Conservation (phyloP, 2,329 filamentous ascomycete species). For the Fusarium piperis region DNA sequence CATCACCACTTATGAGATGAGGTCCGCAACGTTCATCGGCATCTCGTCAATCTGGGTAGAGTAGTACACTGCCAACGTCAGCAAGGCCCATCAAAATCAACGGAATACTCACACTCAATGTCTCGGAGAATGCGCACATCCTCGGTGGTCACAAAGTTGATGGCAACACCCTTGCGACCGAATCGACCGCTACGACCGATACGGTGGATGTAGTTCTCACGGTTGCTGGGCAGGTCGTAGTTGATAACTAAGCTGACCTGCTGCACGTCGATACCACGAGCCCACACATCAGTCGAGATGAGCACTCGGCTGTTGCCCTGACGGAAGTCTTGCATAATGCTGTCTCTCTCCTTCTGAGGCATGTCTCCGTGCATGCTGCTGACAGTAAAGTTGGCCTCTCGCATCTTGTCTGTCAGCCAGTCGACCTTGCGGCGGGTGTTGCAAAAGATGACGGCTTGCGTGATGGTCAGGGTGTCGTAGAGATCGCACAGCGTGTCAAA, state of each 20-base stretch:
- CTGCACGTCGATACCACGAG: conserved; percentile 97
- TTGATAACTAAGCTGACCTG: conserved; percentile 99
- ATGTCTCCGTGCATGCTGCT: conserved; percentile 99
- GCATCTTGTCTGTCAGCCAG: conserved; percentile 99
- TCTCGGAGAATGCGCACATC: conserved; percentile 97
- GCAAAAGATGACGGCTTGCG: conserved; percentile 99
- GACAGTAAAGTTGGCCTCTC: conserved; percentile 97
- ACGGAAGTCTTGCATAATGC: conserved; percentile 99
- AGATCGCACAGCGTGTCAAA: conserved; percentile 98
- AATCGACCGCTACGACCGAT: conserved; percentile 97
- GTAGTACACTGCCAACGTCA: conserved; percentile 77
- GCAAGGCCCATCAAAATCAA: conserved; percentile 19
- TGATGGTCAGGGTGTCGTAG: conserved; percentile 98
- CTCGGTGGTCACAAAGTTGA: conserved; percentile 99
- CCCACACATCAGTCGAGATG: conserved; percentile 98
- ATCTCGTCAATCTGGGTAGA: conserved; percentile 98
- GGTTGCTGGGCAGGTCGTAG: conserved; percentile 97
- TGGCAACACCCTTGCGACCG: conserved; percentile 97
- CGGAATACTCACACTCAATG: conserved; percentile 81
- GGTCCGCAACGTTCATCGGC: conserved; percentile 90
- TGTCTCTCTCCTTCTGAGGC: conserved; percentile 97
- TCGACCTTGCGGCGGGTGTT: conserved; percentile 99
- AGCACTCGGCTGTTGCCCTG: conserved; percentile 96
- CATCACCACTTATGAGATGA: conserved; percentile 56
- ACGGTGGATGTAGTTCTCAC: conserved; percentile 99